Evolutionary conservation across 176 grass and related monocot genomes (phyloP), one percentile per base, ranked within the genome.

Genomic region (Puya raimondii): DNA sequence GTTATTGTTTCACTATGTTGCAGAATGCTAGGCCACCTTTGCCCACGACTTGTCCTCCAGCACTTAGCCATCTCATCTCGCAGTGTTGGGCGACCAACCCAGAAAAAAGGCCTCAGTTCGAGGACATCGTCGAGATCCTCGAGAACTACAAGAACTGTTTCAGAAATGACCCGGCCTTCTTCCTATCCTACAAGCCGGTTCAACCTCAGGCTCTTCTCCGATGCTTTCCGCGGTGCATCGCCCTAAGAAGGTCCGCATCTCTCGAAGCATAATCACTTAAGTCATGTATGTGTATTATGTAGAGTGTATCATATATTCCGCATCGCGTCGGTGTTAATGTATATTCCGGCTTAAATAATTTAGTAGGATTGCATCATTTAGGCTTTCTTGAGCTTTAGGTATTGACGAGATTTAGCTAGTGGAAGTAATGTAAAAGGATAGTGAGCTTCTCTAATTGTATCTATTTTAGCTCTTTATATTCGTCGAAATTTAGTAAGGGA

Each of bases 1-100:
- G 16, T 1, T 22, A 10, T 61, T 61, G 8, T 61, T 18, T 64
- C 48, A 48, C 21, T 20, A 61, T 61, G 16, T 4, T 86, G 84
- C 85, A 99, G 95, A 84, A 93, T 88, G 80, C 85, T 61, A 82
- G 95, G 75, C 95, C 95, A 49, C 82, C 87, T 68, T 53, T 99
- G 48, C 95, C 87, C 59, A 53, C 77, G 76, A 88, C 95, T 49
- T 94, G 95, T 75, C 95, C 95, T 50, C 9, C 80, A 57, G 95
- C 95, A 73, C 87, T 99, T 68, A 86, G 90, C 63, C 95, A 99
- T 77, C 82, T 99, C 72, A 86, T 99, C n/a, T 78, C 49, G 14
- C 87, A 86, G 80, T 99, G 95, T 69, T 99, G 95, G 95, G 82
- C 82, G 9, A 86, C 86, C 11, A 91, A 91, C 66, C 95, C 95